phyloP scores from a whole-genome alignment of 2,329 filamentous ascomycete genomes.

The Endoconidiophora laricicola region DNA sequence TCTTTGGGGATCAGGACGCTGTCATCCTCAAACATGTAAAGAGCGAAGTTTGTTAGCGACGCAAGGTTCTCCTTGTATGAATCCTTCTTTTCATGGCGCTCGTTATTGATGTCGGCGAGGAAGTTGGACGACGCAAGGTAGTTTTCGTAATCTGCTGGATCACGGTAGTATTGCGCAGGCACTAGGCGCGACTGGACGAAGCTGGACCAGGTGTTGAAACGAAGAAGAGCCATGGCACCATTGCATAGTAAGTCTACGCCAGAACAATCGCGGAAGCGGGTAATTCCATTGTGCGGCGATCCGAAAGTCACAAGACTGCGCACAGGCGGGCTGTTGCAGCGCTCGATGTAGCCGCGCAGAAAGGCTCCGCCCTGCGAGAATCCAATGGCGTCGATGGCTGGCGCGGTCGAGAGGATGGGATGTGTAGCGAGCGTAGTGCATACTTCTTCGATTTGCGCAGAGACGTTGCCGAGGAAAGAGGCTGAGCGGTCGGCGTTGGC shows the following conservation, averaged over 20 bases:
- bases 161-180: slow-evolving; percentile 87
- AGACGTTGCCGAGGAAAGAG: slow-evolving; percentile 84
- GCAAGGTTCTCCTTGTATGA: slow-evolving; percentile 57
- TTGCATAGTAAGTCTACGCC: slow-evolving; percentile 64
- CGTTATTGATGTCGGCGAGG: slow-evolving; percentile 92
- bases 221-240: slow-evolving; percentile 60
- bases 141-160: slow-evolving; percentile 45
- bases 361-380: slow-evolving; percentile 96
- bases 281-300: slow-evolving; percentile 83
- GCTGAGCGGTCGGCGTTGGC: slow-evolving; percentile 56
- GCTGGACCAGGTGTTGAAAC: slow-evolving; percentile 61
- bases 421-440: slow-evolving; percentile 62
- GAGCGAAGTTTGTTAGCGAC: slow-evolving; percentile 58
- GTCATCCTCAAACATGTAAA: slow-evolving; percentile 84
- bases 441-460: slow-evolving; percentile 56
- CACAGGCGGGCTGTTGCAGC: slow-evolving; percentile 63
- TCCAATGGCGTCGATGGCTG: slow-evolving; percentile 75
- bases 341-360: slow-evolving; percentile 76
- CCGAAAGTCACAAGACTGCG: slow-evolving; percentile 75
- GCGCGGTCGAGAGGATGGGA: slow-evolving; percentile 64
- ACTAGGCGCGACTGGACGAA: slow-evolving; percentile 69
- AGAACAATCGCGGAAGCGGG: slow-evolving; percentile 60
- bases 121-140: slow-evolving; percentile 78
- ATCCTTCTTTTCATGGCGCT: slow-evolving; percentile 56
- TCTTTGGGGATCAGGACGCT: slow-evolving; percentile 77